Percentiles rank a stretch among this genome's conserved stretches.
Conservation (phyloP, 331 rosid species). For the Malus hybrid region DNA sequence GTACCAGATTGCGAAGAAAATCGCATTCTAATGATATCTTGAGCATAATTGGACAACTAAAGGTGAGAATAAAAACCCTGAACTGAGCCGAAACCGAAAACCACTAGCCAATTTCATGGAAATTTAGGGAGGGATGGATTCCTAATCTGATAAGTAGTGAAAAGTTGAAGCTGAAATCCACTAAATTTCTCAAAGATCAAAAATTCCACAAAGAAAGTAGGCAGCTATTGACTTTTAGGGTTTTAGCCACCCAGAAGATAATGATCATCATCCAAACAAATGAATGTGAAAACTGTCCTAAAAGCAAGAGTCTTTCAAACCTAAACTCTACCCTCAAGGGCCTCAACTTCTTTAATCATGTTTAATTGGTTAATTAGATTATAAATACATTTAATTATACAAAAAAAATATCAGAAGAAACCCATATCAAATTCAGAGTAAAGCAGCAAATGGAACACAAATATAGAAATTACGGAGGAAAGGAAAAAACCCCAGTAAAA, state of each 20-base stretch:
- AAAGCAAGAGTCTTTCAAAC: not conserved
- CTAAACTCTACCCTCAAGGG: not conserved
- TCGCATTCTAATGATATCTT: not conserved
- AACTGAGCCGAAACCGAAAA: not conserved
- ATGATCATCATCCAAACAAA: constrained; percentile 12
- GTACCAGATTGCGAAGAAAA: not conserved
- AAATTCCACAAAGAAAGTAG: not conserved
- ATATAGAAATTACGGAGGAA: not conserved
- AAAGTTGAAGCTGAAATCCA: not conserved
- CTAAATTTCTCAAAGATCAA: not conserved
- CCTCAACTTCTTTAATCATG: not conserved
- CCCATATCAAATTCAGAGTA: not conserved
- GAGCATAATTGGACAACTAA: not conserved
- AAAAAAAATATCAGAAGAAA: not conserved
- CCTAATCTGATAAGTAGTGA: not conserved
- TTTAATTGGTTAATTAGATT: constrained; percentile 1
- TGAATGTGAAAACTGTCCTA: not conserved
- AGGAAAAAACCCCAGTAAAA: constrained; percentile 18
- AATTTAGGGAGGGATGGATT: constrained; percentile 14
- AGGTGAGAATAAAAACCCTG: not conserved
- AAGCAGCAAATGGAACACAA: constrained; percentile 7
- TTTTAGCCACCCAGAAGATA: constrained; percentile 1
- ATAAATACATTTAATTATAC: not conserved
- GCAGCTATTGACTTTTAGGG: constrained; percentile 4
- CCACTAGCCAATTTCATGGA: not conserved